Evolutionary conservation across 148 eudicot genomes (phyloP).

Genomic region (Rhododendron ovatum): DNA sequence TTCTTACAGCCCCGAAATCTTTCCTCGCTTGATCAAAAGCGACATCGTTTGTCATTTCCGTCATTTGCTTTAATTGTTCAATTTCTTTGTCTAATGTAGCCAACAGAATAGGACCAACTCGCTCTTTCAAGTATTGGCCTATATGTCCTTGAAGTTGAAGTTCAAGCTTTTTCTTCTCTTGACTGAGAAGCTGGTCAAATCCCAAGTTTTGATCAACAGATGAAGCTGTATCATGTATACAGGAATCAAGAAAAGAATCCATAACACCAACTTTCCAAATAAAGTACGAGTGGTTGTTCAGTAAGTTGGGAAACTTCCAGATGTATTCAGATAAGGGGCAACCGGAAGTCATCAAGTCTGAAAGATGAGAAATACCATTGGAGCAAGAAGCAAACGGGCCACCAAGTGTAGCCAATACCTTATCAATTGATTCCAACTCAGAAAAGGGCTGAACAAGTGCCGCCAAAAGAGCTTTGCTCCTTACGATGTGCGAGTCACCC

Average conservation of each 20-base stretch:
- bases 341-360: slow-evolving; percentile 59
- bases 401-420: slow-evolving; percentile 40
- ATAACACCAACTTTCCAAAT: slow-evolving; percentile 81
- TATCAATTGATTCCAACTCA: slow-evolving; percentile 69
- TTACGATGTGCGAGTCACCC: slow-evolving; percentile 30
- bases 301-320: slow-evolving; percentile 69
- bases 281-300: slow-evolving; percentile 62
- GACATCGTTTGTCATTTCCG: slow-evolving; percentile 31
- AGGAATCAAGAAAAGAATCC: slow-evolving; percentile 75
- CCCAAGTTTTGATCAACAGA: slow-evolving; percentile 71
- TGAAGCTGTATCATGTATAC: slow-evolving; percentile 62
- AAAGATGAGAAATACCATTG: slow-evolving; percentile 33
- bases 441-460: slow-evolving; percentile 64
- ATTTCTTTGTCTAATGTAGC: slow-evolving; percentile 51
- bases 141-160: slow-evolving; percentile 62
- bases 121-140: slow-evolving; percentile 62
- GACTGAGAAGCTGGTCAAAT: slow-evolving; percentile 74
- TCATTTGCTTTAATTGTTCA: slow-evolving; percentile 49
- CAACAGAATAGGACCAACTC: slow-evolving; percentile 61
- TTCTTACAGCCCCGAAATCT: slow-evolving; percentile 47
- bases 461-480: slow-evolving; percentile 56
- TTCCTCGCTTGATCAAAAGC: slow-evolving; percentile 33
- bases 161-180: slow-evolving; percentile 65
- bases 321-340: slow-evolving; percentile 63
- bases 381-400: slow-evolving; percentile 37